Evolutionary conservation across 305 asterid genomes (phyloP).

Genomic region (Rubia tinctorum): DNA sequence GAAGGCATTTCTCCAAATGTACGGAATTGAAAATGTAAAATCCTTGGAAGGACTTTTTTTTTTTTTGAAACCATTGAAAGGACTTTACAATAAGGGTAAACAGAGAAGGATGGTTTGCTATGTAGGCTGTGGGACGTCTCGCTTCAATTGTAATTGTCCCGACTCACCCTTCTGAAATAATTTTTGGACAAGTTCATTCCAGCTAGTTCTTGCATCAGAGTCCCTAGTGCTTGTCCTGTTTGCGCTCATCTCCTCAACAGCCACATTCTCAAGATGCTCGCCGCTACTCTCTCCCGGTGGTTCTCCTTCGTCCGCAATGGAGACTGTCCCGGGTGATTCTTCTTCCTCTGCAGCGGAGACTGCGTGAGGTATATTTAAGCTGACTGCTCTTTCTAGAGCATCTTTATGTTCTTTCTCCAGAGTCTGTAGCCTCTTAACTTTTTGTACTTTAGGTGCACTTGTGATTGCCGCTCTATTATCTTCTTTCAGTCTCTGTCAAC

Average conservation of each 20-base stretch:
- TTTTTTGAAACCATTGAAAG: too few species aligned
- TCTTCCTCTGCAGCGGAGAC: conserved; percentile 41
- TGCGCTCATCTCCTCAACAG: conserved; percentile 15
- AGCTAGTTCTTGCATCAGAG: conserved; percentile 49
- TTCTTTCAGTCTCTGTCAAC: conserved; percentile 56
- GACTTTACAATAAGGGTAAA: too few species aligned
- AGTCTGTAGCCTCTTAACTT: conserved; percentile 54
- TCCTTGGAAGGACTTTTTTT: neutral
- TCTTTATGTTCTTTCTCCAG: conserved; percentile 87
- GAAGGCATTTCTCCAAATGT: neutral
- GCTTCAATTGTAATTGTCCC: conserved; percentile 40
- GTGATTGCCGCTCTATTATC: conserved; percentile 35
- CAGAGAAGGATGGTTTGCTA: neutral
- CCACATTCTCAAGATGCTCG: conserved; percentile 27
- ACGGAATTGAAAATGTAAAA: neutral
- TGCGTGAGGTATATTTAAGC: conserved; percentile 85
- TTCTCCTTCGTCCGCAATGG: conserved; percentile 35
- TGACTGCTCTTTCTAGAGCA: conserved; percentile 86
- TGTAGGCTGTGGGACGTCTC: conserved; percentile 29
- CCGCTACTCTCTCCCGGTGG: conserved; percentile 25
- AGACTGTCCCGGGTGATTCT: conserved; percentile 31
- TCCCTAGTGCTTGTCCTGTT: conserved; percentile 20
- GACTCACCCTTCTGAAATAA: conserved; percentile 53
- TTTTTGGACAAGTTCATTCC: conserved; percentile 66
- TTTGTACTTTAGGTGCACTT: conserved; percentile 62